Conservation (phyloP, 2,329 filamentous ascomycete genomes). For the Diaporthe citriasiana region DNA sequence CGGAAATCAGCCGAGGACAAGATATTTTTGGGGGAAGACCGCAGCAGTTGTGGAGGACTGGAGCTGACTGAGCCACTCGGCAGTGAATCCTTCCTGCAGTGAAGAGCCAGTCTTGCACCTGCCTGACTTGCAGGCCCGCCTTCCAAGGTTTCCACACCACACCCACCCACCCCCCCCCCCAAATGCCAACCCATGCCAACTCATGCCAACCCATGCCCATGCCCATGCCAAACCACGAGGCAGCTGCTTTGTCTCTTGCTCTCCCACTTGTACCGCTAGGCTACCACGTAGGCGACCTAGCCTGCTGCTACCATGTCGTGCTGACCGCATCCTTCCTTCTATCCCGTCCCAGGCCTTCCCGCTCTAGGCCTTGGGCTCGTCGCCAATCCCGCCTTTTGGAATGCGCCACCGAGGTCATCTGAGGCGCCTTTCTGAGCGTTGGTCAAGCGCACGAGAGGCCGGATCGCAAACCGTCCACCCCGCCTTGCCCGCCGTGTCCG, state of each 20-base stretch:
- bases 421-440: neutral
- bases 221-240: neutral
- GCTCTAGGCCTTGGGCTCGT: neutral
- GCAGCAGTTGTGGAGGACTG: neutral
- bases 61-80: neutral
- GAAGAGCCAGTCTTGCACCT: neutral
- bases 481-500: neutral
- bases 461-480: neutral
- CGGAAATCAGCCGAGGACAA: neutral
- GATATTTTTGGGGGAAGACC: conserved; percentile 2
- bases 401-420: conserved; percentile 31
- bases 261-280: neutral
- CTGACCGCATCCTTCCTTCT: conserved; percentile 28
- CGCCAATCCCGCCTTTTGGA: conserved; percentile 28
- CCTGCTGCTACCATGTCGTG: neutral
- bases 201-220: neutral
- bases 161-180: neutral
- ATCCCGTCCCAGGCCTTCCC: neutral
- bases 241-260: conserved; percentile 1
- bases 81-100: conserved; percentile 6
- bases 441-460: neutral
- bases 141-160: neutral
- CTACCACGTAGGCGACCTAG: neutral
- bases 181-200: no score
- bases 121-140: neutral